Percentiles rank a stretch among this genome's conserved stretches.
These are phyloP conservation scores for Salix caprea DNA, from an alignment of 345 rosid genomes.

Conservation along the genomic window DNA sequence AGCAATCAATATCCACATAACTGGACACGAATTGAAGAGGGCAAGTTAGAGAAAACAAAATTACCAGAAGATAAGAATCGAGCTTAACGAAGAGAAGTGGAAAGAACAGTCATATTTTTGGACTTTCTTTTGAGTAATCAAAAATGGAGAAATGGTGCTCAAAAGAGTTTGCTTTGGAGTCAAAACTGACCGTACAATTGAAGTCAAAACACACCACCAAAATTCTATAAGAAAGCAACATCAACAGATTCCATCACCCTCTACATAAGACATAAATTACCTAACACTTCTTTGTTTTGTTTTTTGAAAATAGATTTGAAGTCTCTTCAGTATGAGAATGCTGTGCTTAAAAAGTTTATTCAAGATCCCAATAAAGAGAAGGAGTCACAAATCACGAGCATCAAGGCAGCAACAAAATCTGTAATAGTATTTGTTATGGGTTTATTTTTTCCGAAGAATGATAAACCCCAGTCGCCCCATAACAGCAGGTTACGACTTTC, in stretches of 20 bases:
- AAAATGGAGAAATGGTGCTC: not conserved
- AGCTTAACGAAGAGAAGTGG: conserved; percentile 2
- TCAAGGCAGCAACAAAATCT: no score
- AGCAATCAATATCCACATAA: not conserved
- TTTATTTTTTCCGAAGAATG: no score
- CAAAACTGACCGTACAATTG: not conserved
- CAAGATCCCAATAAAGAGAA: no score
- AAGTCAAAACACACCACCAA: not conserved
- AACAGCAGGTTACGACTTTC: not conserved
- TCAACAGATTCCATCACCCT: not conserved
- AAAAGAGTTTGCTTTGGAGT: not conserved
- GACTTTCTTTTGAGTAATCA: not conserved
- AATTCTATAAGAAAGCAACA: not conserved
- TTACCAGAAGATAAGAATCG: conserved; percentile 20
- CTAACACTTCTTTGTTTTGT: not conserved
- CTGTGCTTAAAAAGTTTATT: no score
- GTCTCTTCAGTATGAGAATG: no score
- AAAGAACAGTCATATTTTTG: conserved; percentile 16
- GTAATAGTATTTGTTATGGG: no score
- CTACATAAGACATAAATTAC: not conserved
- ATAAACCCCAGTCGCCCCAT: not conserved
- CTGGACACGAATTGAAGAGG: no score
- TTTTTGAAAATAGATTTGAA: no score
- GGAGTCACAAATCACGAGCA: no score
- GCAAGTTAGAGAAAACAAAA: not conserved